Conservation (phyloP, 768 basidiomycete species). For the Mycena capillaripes region DNA sequence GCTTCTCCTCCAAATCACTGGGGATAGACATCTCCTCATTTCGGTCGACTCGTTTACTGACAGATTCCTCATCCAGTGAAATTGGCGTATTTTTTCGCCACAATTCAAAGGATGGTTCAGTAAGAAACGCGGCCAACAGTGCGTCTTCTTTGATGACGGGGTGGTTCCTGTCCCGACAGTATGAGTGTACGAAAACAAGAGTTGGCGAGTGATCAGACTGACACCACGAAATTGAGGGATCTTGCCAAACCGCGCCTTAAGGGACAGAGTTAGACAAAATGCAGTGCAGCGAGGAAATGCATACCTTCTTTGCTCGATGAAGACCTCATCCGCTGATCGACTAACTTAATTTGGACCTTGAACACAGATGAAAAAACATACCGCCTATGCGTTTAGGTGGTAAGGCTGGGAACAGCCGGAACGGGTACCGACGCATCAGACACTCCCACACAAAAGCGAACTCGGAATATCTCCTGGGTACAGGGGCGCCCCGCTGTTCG, state of each 20-base stretch:
- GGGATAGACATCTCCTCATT: constrained; percentile 95
- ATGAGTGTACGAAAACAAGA: background rate
- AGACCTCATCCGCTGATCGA: constrained; percentile 82
- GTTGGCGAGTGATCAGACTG: constrained; percentile 40
- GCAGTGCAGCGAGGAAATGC: background rate
- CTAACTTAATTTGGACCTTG: background rate
- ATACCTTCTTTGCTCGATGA: constrained; percentile 91
- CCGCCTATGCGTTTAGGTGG: constrained; percentile 95
- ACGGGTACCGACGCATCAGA: constrained; percentile 89
- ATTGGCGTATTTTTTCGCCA: constrained; percentile 88
- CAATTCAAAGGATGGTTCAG: constrained; percentile 85
- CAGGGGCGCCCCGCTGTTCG: constrained; percentile 71
- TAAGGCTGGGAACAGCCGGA: constrained; percentile 87
- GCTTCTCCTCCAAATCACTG: constrained; percentile 91
- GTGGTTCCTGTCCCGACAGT: constrained; percentile 77
- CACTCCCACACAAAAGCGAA: constrained; percentile 93
- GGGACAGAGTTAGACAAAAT: constrained; percentile 12
- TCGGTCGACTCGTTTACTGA: constrained; percentile 81
- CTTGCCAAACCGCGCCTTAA: constrained; percentile 83
- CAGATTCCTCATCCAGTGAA: constrained; percentile 90
- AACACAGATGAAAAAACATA: constrained; percentile 54
- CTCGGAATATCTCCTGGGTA: constrained; percentile 92
- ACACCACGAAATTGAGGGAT: constrained; percentile 86
- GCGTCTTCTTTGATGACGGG: constrained; percentile 93
- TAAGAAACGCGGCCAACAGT: constrained; percentile 83